Percentiles rank a stretch among this genome's conserved stretches.
phyloP scores from a whole-genome alignment of 1,284 basidiomycete genomes.

The Cystobasidium pallidum region DNA sequence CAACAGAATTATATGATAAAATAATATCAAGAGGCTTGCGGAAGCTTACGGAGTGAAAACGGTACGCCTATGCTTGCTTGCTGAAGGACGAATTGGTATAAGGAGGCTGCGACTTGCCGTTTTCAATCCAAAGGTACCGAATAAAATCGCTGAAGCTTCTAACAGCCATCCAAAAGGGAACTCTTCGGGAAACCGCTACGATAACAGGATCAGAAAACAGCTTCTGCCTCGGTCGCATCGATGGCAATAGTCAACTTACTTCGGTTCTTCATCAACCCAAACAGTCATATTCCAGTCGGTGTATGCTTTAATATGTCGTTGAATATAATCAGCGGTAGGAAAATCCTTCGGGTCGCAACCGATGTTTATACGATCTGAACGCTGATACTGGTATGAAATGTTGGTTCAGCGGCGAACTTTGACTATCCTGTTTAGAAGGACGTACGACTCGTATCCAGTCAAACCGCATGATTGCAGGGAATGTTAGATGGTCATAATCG shows the following conservation, averaged over 20 bases:
- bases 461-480: conserved; percentile 64
- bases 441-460: conserved; percentile 71
- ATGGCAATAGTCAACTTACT: conserved; percentile 6
- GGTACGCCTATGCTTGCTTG: background rate
- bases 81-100: background rate
- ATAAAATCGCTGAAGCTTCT: background rate
- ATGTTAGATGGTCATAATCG: conserved; percentile 27
- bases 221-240: background rate
- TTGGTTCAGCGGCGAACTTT: background rate
- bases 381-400: conserved; percentile 37
- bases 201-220: background rate
- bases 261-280: conserved; percentile 32
- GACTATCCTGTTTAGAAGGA: background rate
- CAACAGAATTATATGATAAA: background rate
- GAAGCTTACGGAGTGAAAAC: too few species aligned
- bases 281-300: conserved; percentile 36
- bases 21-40: background rate
- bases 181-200: conserved; percentile 39
- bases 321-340: conserved; percentile 75
- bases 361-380: conserved; percentile 65
- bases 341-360: conserved; percentile 80
- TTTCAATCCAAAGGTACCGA: too few species aligned
- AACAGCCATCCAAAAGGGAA: conserved; percentile 13
- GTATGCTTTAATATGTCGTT: conserved; percentile 40
- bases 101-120: background rate